Conservation (phyloP, 2,329 filamentous ascomycete genomes). For the Tolypocladium tundrense region DNA sequence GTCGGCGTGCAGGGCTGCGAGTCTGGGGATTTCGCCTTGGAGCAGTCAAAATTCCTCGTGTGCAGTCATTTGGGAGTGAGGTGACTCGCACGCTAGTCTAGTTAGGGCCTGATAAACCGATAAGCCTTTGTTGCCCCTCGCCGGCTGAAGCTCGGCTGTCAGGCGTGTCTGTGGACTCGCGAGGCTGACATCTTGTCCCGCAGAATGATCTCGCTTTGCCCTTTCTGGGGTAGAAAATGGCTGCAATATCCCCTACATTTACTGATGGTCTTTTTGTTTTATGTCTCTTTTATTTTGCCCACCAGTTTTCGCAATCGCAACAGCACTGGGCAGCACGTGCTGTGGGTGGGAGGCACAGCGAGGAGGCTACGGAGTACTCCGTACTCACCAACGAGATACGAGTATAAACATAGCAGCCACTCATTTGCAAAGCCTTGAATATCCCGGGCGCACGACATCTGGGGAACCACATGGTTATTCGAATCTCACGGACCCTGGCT, state of each 20-base stretch:
- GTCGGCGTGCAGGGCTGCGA: conserved; percentile 9
- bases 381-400: neutral
- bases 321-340: neutral
- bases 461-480: neutral
- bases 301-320: neutral
- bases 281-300: neutral
- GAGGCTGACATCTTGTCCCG: neutral
- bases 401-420: neutral
- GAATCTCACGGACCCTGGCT: too few relatives aligned
- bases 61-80: conserved; percentile 21
- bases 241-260: neutral
- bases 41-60: conserved; percentile 32
- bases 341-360: neutral
- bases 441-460: neutral
- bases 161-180: neutral
- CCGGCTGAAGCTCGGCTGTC: conserved; percentile 17
- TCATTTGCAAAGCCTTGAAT: neutral
- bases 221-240: neutral
- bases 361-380: neutral
- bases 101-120: conserved; percentile 24
- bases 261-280: neutral
- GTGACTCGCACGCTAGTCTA: conserved; percentile 30
- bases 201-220: neutral
- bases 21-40: conserved; percentile 21
- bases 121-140: conserved; percentile 26